A percentile compares a stretch with the other conserved stretches of the same genome.
Conservation (phyloP, 192 early-diverging fungal species). For the Phlyctochytrium planicorne region DNA sequence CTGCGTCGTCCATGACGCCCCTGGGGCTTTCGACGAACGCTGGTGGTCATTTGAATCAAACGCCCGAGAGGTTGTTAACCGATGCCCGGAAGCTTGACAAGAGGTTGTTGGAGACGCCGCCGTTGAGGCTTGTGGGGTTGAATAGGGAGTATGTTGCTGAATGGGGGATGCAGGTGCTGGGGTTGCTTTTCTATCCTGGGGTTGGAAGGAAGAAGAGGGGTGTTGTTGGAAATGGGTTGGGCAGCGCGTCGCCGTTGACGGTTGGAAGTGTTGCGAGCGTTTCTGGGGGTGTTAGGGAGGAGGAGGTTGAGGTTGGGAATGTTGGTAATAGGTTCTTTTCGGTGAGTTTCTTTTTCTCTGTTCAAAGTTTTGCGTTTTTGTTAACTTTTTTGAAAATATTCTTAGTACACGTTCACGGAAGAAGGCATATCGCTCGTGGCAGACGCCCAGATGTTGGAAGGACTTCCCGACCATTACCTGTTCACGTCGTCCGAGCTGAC, state of each 20-base stretch:
- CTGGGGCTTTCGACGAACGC: conserved; percentile 23
- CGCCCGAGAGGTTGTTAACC: conserved; percentile 33
- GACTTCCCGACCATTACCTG: conserved; percentile 37
- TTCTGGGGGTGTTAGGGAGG: background rate
- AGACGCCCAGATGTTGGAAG: conserved; percentile 54
- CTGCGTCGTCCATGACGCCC: conserved; percentile 24
- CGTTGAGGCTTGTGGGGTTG: conserved; percentile 61
- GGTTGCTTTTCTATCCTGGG: conserved; percentile 64
- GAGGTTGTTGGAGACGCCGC: conserved; percentile 47
- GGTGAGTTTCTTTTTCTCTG: background rate
- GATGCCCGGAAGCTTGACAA: conserved; percentile 40
- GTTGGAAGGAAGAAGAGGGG: background rate
- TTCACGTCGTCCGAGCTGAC: conserved; percentile 44
- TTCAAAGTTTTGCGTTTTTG: background rate
- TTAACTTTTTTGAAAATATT: background rate
- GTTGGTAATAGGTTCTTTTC: conserved; percentile 57
- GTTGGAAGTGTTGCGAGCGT: background rate
- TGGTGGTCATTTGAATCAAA: conserved; percentile 23
- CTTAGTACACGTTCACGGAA: conserved; percentile 55
- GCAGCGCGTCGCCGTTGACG: background rate
- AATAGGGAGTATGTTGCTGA: conserved; percentile 57
- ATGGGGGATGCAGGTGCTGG: conserved; percentile 57
- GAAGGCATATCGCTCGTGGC: conserved; percentile 70
- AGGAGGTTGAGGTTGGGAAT: background rate
- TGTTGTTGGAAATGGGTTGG: background rate